Conservation (phyloP, 2,329 filamentous ascomycete species). For the Fonsecaea nubica region DNA sequence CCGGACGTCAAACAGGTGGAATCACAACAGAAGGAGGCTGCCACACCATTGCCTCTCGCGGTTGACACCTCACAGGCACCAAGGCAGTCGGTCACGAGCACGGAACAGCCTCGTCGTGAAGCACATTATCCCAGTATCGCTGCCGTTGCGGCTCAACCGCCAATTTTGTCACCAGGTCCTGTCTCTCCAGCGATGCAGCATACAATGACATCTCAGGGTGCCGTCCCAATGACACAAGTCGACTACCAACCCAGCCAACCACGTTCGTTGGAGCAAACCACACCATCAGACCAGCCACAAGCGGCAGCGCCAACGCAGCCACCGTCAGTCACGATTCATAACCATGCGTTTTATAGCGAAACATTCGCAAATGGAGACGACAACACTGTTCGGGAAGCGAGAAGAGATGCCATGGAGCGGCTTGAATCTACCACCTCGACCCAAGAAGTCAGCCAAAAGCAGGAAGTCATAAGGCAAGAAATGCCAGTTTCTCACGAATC, state of each 20-base stretch:
- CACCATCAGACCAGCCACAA: constrained; percentile 29
- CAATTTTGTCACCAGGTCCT: constrained; percentile 64
- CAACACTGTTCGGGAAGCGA: constrained; percentile 12
- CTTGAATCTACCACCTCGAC: neutral
- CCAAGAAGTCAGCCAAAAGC: neutral
- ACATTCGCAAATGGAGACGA: neutral
- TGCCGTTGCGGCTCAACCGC: constrained; percentile 25
- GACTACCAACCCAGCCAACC: constrained; percentile 51
- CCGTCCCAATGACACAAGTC: constrained; percentile 66
- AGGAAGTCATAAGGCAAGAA: neutral
- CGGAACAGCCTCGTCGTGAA: neutral
- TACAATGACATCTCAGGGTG: constrained; percentile 68
- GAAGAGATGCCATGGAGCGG: constrained; percentile 22
- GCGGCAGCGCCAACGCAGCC: constrained; percentile 44
- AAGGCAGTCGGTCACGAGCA: neutral
- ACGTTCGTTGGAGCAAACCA: constrained; percentile 24
- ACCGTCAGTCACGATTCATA: constrained; percentile 49
- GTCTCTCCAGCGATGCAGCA: constrained; percentile 67
- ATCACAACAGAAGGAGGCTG: neutral
- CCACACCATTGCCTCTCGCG: neutral
- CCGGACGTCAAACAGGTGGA: constrained; percentile 8
- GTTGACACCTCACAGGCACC: neutral
- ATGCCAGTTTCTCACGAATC: constrained; percentile 31
- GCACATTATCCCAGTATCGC: constrained; percentile 27
- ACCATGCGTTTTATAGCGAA: constrained; percentile 39